Base-by-base conservation (phyloP, 2,329 filamentous ascomycete genomes). In the Trichoderma sp. region DNA sequence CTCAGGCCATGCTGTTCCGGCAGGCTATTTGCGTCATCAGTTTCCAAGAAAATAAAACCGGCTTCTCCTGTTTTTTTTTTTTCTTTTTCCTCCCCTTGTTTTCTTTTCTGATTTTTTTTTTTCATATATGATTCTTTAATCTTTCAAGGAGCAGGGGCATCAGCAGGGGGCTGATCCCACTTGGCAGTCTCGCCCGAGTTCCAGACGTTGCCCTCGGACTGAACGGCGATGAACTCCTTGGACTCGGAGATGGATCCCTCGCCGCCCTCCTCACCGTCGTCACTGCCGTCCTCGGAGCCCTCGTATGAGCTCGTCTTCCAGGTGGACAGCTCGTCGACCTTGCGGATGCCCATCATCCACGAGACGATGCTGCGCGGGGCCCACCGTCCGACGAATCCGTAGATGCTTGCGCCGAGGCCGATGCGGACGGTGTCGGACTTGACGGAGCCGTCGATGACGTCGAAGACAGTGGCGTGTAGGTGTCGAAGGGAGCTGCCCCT, bases 281-380 rank as follows among this genome's bases (percentile, higher is more conserved):
- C 79, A 59, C 78, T 80, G 22, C 67, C 60, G n/a, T 77, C 78
- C 13, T 78, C 77, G 19, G 78, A 78, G 12, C 76, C 79, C 52
- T 79, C 78, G 54, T 77, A 78, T 5, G 78, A 79, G 71, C 76
- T 80, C 17, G 80, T 79, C 74, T 86, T 84, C 84, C 84, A 87
- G 2, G 82, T 77, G 58, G 82, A 83, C 56, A 88, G 78, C 76
- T 87, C 83, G 64, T 87, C 83, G 17, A 90, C 87, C 67, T 82
- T 82, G 69, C 89, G 84, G 68, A 94, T 86, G 12, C 93, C 93
- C 87, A 98, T 90, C 91, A 98, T 97, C 91, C 92, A 95, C 2
- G 89, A 89, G n/a, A 98, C 90, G 17, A 97, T 77, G 3, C 89
- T 85, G 22, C 87, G 84, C 1, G 95, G 94, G 27, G 91, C 85